Percentiles rank a stretch among this genome's conserved stretches.
Conservation (phyloP, 148 eudicot genomes). For the Rhododendron simsii region DNA sequence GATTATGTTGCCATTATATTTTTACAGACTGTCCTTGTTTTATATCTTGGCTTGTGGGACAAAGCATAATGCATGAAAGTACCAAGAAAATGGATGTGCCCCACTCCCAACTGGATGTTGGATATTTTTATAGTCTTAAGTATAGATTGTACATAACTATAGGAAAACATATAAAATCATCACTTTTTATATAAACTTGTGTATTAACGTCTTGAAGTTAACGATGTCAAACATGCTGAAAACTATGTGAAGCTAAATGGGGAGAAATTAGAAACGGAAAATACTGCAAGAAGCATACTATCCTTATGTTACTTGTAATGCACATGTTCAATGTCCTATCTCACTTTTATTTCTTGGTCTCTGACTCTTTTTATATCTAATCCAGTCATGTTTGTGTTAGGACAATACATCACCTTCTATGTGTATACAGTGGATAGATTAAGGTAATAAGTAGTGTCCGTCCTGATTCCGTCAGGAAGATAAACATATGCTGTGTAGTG, state of each 20-base stretch:
- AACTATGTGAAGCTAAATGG: not conserved
- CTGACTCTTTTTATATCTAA: not conserved
- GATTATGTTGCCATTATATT: not conserved
- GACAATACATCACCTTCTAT: not conserved
- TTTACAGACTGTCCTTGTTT: not conserved
- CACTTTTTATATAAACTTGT: not conserved
- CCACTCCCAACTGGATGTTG: not conserved
- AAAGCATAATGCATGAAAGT: not conserved
- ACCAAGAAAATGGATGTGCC: not conserved
- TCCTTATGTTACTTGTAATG: not conserved
- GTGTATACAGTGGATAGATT: not conserved
- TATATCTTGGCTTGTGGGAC: not conserved
- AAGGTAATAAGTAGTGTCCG: not conserved
- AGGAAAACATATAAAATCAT: not conserved
- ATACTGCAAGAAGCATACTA: not conserved
- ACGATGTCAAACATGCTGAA: not conserved
- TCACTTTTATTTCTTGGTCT: not conserved
- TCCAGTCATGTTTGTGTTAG: not conserved
- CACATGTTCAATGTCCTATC: not conserved
- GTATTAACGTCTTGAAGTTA: not conserved
- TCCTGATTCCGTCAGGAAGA: not conserved
- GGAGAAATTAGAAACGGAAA: not conserved
- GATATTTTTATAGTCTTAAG: not conserved
- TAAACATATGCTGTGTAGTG: not conserved
- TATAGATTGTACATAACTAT: too few species aligned